A percentile compares a stretch with the other conserved stretches of the same genome.
Evolutionary conservation across 306 rosid genomes (phyloP).

Genomic region (Cucurbita maxima): DNA sequence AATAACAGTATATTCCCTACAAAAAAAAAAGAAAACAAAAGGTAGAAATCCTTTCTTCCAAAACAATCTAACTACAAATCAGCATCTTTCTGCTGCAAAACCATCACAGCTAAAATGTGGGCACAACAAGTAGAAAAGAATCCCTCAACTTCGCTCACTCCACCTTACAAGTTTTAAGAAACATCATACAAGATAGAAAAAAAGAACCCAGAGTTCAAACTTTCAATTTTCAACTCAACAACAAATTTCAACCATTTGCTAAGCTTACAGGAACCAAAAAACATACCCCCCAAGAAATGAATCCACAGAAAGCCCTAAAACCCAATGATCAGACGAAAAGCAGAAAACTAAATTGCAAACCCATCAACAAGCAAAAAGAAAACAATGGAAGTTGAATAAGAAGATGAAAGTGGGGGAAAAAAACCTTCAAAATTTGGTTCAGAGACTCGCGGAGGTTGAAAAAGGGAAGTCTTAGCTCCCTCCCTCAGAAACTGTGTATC

Average conservation of each 20-base stretch:
- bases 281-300: background rate
- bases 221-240: background rate
- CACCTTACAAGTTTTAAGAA: background rate
- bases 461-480: background rate
- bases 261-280: background rate
- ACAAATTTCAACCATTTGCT: background rate
- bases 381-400: background rate
- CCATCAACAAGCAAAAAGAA: background rate
- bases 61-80: background rate
- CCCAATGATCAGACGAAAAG: background rate
- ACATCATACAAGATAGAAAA: too few species aligned
- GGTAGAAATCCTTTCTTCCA: background rate
- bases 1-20: background rate
- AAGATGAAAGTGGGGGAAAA: background rate
- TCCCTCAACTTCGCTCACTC: background rate
- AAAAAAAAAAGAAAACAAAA: background rate
- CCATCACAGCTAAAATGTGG: conserved; percentile 1
- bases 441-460: background rate
- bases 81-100: background rate
- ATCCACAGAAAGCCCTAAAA: background rate
- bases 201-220: background rate
- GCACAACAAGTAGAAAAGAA: background rate
- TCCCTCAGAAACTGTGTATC: background rate
- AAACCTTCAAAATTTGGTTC: background rate
- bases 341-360: background rate